Evolutionary conservation across 2,329 filamentous ascomycete genomes (phyloP), one percentile per base, ranked within the genome.

Genomic region (Hymenoscyphus infarciens): DNA sequence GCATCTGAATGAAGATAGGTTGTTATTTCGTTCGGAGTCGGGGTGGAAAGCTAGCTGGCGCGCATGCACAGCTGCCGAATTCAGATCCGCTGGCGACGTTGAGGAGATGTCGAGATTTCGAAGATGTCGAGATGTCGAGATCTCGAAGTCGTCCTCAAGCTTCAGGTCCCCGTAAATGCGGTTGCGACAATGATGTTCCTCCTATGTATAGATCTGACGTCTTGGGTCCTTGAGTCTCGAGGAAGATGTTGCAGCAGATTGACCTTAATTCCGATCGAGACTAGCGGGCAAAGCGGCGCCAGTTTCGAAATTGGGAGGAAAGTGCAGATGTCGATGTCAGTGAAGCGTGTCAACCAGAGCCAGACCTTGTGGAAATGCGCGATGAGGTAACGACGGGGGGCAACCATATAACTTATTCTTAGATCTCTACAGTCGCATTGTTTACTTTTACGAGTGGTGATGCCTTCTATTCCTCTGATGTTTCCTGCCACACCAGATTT

Each of bases 161-260:
- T 22, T 22, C 45, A 25, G 19, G 45, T 52, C n/a, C 19, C 45
- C n/a, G 19, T 13, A 22, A 25, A 22, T 22, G 22, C 45, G 45
- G 57, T 59, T 19, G 35, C 39, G 57, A 49, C 15, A 49, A 59
- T 49, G 22, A 55, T 38, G 35, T 38, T 38, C 35, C 35, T 38
- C 35, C 35, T 38, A 38, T 38, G 11, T 38, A 38, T 38, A 38
- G 13, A 38, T 38, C 35, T 3, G 33, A 11, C 11, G 33, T 35
- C 35, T 15, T 38, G 3, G 13, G 35, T 38, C 11, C 35, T 38
- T 15, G 1, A 38, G 35, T 38, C 35, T 38, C 35, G 27, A 59
- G 49, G 57, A 61, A 58, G 64, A 54, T 62, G 62, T 60, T 61
- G 66, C 63, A 63, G 63, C 61, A 22, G 11, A 4, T 8, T 11